Conservation (phyloP, 2,329 filamentous ascomycete species). For the Penicillium occitanis region DNA sequence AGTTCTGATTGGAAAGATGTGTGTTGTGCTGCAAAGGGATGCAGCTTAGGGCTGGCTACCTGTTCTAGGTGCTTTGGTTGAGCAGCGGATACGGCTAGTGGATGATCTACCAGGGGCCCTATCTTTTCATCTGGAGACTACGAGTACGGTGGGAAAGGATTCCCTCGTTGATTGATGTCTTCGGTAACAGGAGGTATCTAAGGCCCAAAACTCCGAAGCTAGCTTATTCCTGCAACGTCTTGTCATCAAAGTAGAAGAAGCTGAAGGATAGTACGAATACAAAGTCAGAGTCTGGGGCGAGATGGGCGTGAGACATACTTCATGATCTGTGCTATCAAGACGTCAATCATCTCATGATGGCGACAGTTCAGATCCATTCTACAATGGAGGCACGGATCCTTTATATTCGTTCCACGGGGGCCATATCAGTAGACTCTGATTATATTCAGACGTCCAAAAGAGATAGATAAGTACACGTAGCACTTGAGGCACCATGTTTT, state of each 20-base stretch:
- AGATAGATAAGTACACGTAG: neutral
- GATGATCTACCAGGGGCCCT: neutral
- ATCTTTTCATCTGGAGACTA: neutral
- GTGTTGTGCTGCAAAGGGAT: conserved; percentile 6
- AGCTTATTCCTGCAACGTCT: neutral
- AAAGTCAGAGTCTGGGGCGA: neutral
- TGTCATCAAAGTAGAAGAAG: neutral
- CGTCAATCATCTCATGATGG: neutral
- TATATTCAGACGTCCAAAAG: neutral
- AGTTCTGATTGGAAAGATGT: conserved; percentile 1
- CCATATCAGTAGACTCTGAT: neutral
- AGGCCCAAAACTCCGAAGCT: neutral
- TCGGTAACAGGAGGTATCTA: neutral
- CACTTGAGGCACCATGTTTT: neutral
- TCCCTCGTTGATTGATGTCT: neutral
- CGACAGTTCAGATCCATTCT: neutral
- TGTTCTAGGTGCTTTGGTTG: neutral
- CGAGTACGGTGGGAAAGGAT: neutral
- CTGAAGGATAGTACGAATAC: neutral
- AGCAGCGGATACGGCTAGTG: conserved; percentile 4
- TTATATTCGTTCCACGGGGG: neutral
- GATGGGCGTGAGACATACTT: neutral
- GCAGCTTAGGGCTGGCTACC: conserved; percentile 5
- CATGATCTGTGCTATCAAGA: conserved; percentile 1
- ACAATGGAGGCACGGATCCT: neutral